A percentile compares a stretch with the other conserved stretches of the same genome.
Evolutionary conservation across 345 rosid species (phyloP).

Genomic region (Odontarrhena argentea): DNA sequence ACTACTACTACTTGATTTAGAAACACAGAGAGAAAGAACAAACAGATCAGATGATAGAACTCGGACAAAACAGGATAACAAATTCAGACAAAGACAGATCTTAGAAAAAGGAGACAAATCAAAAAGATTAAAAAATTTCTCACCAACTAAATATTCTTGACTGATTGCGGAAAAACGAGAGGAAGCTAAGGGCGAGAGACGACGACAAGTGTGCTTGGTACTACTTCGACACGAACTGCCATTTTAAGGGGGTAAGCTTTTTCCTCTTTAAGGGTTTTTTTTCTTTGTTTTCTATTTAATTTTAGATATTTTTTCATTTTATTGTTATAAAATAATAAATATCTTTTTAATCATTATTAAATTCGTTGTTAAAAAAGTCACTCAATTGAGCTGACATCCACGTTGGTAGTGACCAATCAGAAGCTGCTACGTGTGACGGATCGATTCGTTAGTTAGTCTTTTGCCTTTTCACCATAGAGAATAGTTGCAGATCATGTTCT

Average conservation of each 20-base stretch:
- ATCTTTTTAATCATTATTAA: constrained; percentile 13
- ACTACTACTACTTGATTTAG: constrained; percentile 8
- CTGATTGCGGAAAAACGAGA: constrained; percentile 19
- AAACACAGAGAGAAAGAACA: constrained; percentile 7
- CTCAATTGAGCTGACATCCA: constrained; percentile 26
- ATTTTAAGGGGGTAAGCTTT: constrained; percentile 33
- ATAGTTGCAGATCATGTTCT: not conserved
- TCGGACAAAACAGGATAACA: not conserved
- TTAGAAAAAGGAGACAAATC: not conserved
- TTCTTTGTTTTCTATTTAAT: not conserved
- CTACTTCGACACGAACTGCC: constrained; percentile 37
- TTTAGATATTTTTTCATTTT: constrained; percentile 14
- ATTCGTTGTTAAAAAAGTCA: not conserved
- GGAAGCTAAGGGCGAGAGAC: constrained; percentile 21
- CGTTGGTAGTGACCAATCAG: constrained; percentile 7
- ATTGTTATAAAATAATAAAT: constrained; percentile 11
- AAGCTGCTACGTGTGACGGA: constrained; percentile 5
- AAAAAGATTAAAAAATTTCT: not conserved
- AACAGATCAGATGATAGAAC: constrained; percentile 14
- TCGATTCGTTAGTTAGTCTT: not conserved
- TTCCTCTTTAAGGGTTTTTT: constrained; percentile 31
- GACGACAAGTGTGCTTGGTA: constrained; percentile 41
- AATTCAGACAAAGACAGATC: constrained; percentile 35
- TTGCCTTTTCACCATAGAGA: not conserved
- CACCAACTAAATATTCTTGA: constrained; percentile 3